These are phyloP conservation scores for Xylaria grammica DNA, from an alignment of 495 filamentous ascomycete species.

Conservation along the genomic window DNA sequence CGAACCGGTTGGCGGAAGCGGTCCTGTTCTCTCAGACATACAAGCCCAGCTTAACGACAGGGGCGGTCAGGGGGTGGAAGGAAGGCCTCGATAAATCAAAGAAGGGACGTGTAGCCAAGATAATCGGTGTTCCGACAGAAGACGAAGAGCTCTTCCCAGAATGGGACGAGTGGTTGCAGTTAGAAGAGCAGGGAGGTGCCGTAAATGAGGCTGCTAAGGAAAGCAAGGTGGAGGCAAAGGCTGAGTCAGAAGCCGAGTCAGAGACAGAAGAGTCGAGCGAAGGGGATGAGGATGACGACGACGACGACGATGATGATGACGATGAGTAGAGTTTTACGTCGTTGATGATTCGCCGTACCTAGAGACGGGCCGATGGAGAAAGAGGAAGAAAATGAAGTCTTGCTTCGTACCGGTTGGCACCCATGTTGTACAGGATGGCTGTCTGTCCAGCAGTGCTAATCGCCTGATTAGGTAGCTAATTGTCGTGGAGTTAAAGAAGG, in stretches of 20 bases:
- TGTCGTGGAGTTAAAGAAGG: too few relatives aligned
- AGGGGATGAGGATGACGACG: not conserved
- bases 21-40: slow-evolving; percentile 94
- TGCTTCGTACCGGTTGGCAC: too few relatives aligned
- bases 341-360: too few relatives aligned
- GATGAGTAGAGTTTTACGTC: too few relatives aligned
- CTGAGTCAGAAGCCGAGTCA: slow-evolving; percentile 19
- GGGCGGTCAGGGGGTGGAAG: slow-evolving; percentile 81
- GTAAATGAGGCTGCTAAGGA: slow-evolving; percentile 51
- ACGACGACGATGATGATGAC: not conserved
- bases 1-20: slow-evolving; percentile 79
- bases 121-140: slow-evolving; percentile 81
- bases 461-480: too few relatives aligned
- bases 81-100: slow-evolving; percentile 75
- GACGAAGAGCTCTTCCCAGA: slow-evolving; percentile 95
- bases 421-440: too few relatives aligned
- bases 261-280: slow-evolving; percentile 21
- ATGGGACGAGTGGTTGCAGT: slow-evolving; percentile 85
- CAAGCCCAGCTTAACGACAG: slow-evolving; percentile 75
- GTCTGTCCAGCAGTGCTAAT: too few relatives aligned
- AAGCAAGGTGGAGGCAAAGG: slow-evolving; percentile 28
- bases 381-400: too few relatives aligned
- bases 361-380: too few relatives aligned
- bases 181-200: slow-evolving; percentile 71
- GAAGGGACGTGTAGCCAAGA: slow-evolving; percentile 80